These are phyloP conservation scores for Colletotrichum siamense DNA, from an alignment of 2,329 filamentous ascomycete species.

Conservation along the genomic window DNA sequence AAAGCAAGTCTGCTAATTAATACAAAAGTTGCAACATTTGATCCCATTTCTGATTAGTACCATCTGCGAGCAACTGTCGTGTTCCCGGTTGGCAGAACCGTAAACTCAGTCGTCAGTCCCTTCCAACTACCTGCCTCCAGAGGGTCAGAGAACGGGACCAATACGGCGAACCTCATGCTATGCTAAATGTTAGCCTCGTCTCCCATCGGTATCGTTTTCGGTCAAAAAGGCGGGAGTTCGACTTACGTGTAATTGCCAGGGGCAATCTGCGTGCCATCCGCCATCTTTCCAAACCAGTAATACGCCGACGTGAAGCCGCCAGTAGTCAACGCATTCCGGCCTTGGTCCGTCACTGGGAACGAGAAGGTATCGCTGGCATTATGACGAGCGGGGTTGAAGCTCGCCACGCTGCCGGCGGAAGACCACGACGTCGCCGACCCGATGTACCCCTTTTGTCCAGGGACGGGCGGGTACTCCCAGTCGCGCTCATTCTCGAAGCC, in stretches of 20 bases:
- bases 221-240: too few relatives aligned
- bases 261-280: constrained; percentile 42
- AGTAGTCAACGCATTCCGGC: constrained; percentile 30
- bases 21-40: background rate
- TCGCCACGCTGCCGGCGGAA: constrained; percentile 26
- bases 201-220: background rate
- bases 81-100: background rate
- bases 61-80: background rate
- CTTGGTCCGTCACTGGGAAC: constrained; percentile 35
- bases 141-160: constrained; percentile 9
- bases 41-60: background rate
- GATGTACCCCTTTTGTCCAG: constrained; percentile 42
- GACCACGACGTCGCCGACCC: constrained; percentile 42
- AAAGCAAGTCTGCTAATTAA: background rate
- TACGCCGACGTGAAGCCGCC: constrained; percentile 34
- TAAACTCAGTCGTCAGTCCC: constrained; percentile 10
- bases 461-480: constrained; percentile 47
- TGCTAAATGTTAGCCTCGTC: background rate
- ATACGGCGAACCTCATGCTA: constrained; percentile 10
- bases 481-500: constrained; percentile 42
- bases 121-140: background rate
- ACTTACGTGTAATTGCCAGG: constrained; percentile 46
- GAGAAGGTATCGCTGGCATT: constrained; percentile 42
- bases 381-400: constrained; percentile 38
- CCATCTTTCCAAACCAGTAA: constrained; percentile 49